These are phyloP conservation scores for Sphaerosporella brunnea DNA, from an alignment of 495 filamentous ascomycete species.

Conservation along the genomic window DNA sequence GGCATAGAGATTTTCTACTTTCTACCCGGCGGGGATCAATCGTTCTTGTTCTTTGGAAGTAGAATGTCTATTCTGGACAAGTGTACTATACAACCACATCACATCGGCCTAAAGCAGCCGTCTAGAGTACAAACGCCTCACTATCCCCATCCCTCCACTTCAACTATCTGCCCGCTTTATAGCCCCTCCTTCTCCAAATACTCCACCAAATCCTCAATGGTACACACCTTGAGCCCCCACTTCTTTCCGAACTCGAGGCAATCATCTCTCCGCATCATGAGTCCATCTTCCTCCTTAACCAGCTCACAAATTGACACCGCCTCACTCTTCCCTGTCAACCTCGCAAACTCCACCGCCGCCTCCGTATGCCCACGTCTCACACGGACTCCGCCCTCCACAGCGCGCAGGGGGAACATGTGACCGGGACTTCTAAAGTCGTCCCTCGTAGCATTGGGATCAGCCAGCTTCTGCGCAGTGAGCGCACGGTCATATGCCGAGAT, in stretches of 20 bases:
- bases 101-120: too few species aligned
- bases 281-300: conserved; percentile 51
- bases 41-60: too few species aligned
- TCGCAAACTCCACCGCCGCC: conserved; percentile 74
- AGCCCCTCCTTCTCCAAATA: conserved; percentile 52
- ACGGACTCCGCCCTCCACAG: conserved; percentile 61
- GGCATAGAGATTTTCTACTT: conserved; percentile 1
- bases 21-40: too few species aligned
- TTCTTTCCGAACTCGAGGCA: conserved; percentile 74
- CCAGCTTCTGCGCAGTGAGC: conserved; percentile 62
- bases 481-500: conserved; percentile 80
- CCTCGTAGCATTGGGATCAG: conserved; percentile 40
- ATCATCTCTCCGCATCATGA: conserved; percentile 84
- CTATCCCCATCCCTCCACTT: too few species aligned
- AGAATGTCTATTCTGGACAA: too few species aligned
- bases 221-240: conserved; percentile 86
- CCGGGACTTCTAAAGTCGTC: conserved; percentile 64
- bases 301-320: conserved; percentile 76
- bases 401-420: conserved; percentile 75
- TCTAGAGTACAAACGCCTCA: too few species aligned
- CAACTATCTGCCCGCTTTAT: too few species aligned
- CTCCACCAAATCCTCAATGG: conserved; percentile 73
- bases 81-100: background rate
- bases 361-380: conserved; percentile 77
- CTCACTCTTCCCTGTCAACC: conserved; percentile 52